Percentiles rank a stretch among this genome's conserved stretches.
Evolutionary conservation across 306 rosid species (phyloP).

Genomic region (Lathyrus tuberosus): DNA sequence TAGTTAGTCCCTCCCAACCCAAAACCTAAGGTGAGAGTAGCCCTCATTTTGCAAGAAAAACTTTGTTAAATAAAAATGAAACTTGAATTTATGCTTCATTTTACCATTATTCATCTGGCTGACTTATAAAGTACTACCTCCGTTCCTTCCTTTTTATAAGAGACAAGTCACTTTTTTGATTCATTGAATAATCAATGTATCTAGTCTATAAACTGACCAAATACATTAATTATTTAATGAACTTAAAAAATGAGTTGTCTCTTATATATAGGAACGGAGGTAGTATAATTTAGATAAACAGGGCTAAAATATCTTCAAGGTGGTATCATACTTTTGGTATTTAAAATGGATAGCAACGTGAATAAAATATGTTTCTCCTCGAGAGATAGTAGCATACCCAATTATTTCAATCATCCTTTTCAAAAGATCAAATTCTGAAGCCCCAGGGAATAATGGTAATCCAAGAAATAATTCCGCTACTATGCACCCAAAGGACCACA

Average conservation of each 20-base stretch:
- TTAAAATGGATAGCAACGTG: constrained; percentile 31
- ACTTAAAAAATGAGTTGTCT: too few species aligned
- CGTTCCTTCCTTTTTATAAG: too few species aligned
- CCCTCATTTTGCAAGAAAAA: constrained; percentile 16
- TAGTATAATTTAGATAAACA: constrained; percentile 21
- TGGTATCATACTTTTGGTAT: constrained; percentile 12
- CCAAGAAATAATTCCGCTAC: constrained; percentile 98
- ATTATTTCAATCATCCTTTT: constrained; percentile 93
- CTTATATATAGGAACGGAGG: too few species aligned
- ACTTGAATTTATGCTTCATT: constrained; percentile 16
- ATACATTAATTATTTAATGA: too few species aligned
- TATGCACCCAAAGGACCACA: constrained; percentile 99
- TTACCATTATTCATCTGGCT: constrained; percentile 27
- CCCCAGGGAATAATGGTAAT: constrained; percentile 96
- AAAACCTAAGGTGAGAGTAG: neutral
- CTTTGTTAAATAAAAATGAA: constrained; percentile 30
- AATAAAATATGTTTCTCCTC: constrained; percentile 13
- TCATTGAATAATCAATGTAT: too few species aligned
- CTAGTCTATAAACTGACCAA: too few species aligned
- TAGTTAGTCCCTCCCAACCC: neutral
- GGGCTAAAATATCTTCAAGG: constrained; percentile 23
- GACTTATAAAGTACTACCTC: constrained; percentile 9
- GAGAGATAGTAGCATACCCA: constrained; percentile 67
- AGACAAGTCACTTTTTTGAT: too few species aligned
- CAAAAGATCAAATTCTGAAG: constrained; percentile 95